Percentiles rank a stretch among this genome's conserved stretches.
phyloP scores from a whole-genome alignment of 2,329 filamentous ascomycete genomes.

The Aspergillus awamori region DNA sequence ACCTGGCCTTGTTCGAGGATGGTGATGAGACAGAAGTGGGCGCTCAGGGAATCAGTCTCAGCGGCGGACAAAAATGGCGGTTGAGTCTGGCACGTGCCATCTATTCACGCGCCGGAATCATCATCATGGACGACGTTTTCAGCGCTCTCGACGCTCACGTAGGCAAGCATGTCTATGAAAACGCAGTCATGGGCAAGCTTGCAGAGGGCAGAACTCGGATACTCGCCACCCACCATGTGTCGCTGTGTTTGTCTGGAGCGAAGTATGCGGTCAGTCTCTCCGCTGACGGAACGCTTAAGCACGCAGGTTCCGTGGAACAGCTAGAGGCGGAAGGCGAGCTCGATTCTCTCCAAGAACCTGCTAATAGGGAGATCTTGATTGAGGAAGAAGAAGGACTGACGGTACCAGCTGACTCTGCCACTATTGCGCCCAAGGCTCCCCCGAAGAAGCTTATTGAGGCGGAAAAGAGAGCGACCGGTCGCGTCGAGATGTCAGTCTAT shows the following conservation, averaged over 20 bases:
- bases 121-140: slow-evolving; percentile 80
- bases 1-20: slow-evolving; percentile 72
- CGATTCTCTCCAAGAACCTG: background rate
- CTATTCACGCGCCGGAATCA: slow-evolving; percentile 73
- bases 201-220: slow-evolving; percentile 71
- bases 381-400: background rate
- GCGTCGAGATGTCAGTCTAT: slow-evolving; percentile 69
- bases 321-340: background rate
- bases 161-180: slow-evolving; percentile 73
- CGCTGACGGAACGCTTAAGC: slow-evolving; percentile 58
- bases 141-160: slow-evolving; percentile 78
- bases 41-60: slow-evolving; percentile 71
- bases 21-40: slow-evolving; percentile 68
- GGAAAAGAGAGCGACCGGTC: slow-evolving; percentile 69
- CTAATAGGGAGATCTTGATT: background rate
- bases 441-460: slow-evolving; percentile 72
- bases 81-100: slow-evolving; percentile 75
- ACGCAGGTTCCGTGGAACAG: background rate
- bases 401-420: background rate
- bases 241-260: slow-evolving; percentile 66
- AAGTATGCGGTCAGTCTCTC: slow-evolving; percentile 67
- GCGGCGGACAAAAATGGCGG: slow-evolving; percentile 79
- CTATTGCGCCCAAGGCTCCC: background rate
- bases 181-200: slow-evolving; percentile 70
- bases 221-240: slow-evolving; percentile 78